phyloP scores from a whole-genome alignment of 805 yeast genomes.

The Candida odintsovae region DNA sequence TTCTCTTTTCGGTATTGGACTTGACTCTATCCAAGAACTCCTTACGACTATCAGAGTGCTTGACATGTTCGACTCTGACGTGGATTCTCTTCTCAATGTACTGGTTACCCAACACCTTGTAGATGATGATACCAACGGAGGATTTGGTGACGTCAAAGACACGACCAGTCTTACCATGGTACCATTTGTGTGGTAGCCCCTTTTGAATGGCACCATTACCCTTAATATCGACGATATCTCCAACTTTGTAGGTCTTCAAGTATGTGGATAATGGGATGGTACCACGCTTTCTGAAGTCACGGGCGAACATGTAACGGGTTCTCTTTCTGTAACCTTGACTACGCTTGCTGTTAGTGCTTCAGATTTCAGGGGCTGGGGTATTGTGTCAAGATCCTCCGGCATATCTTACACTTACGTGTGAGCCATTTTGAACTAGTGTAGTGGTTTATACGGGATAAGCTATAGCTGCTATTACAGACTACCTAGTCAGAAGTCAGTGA shows the following conservation, averaged over 20 bases:
- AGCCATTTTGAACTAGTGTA: slow-evolving; percentile 5
- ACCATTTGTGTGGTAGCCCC: slow-evolving; percentile 99
- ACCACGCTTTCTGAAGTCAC: slow-evolving; percentile 96
- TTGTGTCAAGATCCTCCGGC: not conserved
- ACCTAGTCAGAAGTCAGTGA: not conserved
- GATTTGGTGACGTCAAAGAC: slow-evolving; percentile 97
- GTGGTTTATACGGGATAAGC: not conserved
- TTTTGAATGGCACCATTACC: slow-evolving; percentile 98
- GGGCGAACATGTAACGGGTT: slow-evolving; percentile 99
- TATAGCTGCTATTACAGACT: not conserved
- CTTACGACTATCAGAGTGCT: slow-evolving; percentile 98
- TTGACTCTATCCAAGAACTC: slow-evolving; percentile 97
- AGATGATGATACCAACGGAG: slow-evolving; percentile 92
- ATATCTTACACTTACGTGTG: slow-evolving; percentile 12
- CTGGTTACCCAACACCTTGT: slow-evolving; percentile 97
- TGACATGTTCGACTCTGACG: slow-evolving; percentile 96
- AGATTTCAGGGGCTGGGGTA: not conserved
- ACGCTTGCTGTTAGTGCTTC: not conserved
- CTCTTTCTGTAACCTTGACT: slow-evolving; percentile 99
- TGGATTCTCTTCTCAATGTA: slow-evolving; percentile 96
- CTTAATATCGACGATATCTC: slow-evolving; percentile 97
- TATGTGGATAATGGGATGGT: slow-evolving; percentile 85
- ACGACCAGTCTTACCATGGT: slow-evolving; percentile 99
- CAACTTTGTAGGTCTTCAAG: slow-evolving; percentile 95
- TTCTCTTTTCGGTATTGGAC: slow-evolving; percentile 84